These are phyloP conservation scores for Alternaria sp. DNA, from an alignment of 2,329 filamentous ascomycete species.

Conservation along the genomic window DNA sequence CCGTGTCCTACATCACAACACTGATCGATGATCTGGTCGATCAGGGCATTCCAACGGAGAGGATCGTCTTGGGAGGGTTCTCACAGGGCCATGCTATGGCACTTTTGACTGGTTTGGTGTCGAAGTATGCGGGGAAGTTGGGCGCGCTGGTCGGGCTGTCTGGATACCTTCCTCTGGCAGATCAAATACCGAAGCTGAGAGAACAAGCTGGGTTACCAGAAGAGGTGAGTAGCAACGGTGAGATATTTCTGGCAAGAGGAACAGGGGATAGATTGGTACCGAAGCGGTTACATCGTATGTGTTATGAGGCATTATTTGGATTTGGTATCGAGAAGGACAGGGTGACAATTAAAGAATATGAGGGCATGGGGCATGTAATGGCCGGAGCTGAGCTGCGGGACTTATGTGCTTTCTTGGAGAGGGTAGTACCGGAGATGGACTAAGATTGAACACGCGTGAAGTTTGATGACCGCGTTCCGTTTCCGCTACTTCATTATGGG, in stretches of 20 bases:
- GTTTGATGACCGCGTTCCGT: background rate
- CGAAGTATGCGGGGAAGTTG: slow-evolving; percentile 50
- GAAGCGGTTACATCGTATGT: slow-evolving; percentile 51
- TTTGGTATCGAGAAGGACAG: slow-evolving; percentile 49
- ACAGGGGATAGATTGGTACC: slow-evolving; percentile 57
- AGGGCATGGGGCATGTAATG: slow-evolving; percentile 56
- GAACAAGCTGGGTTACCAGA: slow-evolving; percentile 45
- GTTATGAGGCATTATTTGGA: slow-evolving; percentile 49
- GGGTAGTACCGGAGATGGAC: slow-evolving; percentile 42
- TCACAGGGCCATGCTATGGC: slow-evolving; percentile 57
- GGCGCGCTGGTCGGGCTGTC: slow-evolving; percentile 53
- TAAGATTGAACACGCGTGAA: background rate
- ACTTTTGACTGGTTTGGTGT: slow-evolving; percentile 52
- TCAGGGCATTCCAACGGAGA: slow-evolving; percentile 50
- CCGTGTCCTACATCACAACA: slow-evolving; percentile 50
- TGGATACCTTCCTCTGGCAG: slow-evolving; percentile 56
- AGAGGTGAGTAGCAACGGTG: slow-evolving; percentile 43
- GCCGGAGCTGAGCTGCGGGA: slow-evolving; percentile 54
- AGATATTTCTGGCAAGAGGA: slow-evolving; percentile 57
- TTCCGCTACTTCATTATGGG: slow-evolving; percentile 6
- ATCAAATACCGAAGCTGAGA: slow-evolving; percentile 48
- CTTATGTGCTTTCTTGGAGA: slow-evolving; percentile 53
- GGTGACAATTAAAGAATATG: slow-evolving; percentile 55
- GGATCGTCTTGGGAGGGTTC: slow-evolving; percentile 57
- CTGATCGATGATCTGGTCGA: slow-evolving; percentile 52